These are phyloP conservation scores for Nigrospora osmanthi DNA, from an alignment of 2,329 filamentous ascomycete genomes.

Conservation along the genomic window DNA sequence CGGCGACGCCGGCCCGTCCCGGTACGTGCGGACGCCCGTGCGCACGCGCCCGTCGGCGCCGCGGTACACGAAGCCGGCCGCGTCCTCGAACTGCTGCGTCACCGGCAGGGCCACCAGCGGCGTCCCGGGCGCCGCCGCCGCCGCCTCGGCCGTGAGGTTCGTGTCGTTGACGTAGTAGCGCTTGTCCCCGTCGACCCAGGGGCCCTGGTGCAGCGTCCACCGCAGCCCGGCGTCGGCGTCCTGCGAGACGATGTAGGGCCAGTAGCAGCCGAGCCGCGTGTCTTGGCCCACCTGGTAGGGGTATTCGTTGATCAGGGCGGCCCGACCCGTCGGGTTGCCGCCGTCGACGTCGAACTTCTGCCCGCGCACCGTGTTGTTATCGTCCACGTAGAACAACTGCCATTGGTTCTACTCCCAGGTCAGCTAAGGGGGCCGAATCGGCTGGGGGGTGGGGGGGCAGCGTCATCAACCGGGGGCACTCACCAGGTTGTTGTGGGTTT, in stretches of 20 bases:
- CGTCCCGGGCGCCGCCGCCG: background rate
- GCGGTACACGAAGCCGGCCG: slow-evolving; percentile 5
- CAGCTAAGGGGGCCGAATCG: background rate
- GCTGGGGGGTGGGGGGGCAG: background rate
- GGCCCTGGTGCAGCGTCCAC: slow-evolving; percentile 9
- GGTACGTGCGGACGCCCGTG: slow-evolving; percentile 26
- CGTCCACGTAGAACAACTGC: slow-evolving; percentile 14
- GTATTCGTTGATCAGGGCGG: slow-evolving; percentile 10
- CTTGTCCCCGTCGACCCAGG: slow-evolving; percentile 5
- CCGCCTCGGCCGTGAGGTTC: background rate
- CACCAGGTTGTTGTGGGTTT: background rate
- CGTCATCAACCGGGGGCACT: background rate
- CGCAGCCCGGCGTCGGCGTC: slow-evolving; percentile 10
- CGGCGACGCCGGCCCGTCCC: slow-evolving; percentile 23
- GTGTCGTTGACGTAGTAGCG: slow-evolving; percentile 13
- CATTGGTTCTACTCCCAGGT: slow-evolving; percentile 6
- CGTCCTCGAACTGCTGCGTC: background rate
- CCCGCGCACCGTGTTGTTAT: slow-evolving; percentile 8
- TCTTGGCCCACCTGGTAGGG: slow-evolving; percentile 8
- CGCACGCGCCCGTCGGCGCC: slow-evolving; percentile 2
- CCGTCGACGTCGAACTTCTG: slow-evolving; percentile 11
- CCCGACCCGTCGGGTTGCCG: slow-evolving; percentile 7
- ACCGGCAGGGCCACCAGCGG: slow-evolving; percentile 2
- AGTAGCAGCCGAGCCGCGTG: slow-evolving; percentile 11
- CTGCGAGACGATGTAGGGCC: slow-evolving; percentile 12